Base-by-base conservation (phyloP, 306 rosid genomes). In the Ceratonia siliqua region DNA sequence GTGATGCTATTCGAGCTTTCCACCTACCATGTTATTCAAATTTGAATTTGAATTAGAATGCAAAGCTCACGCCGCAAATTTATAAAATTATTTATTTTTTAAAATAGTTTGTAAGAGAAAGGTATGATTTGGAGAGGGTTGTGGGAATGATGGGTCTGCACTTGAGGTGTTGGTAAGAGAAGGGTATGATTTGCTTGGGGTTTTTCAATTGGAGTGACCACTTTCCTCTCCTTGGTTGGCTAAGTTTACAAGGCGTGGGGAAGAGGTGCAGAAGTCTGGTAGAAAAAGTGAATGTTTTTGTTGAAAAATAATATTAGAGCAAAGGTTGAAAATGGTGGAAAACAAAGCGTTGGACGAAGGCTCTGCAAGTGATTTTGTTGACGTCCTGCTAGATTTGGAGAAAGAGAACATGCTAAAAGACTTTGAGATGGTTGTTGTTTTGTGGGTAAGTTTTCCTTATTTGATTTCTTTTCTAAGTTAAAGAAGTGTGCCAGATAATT, bases 171-270 rank as follows among this genome's bases (percentile, higher is more conserved):
- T 91, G 77, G 97, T 89, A 52, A 85, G 78, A 14, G 93, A 91
- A 72, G 97, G 95, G 77, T 91, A 89, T 64, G 96, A 86, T 54
- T 62, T 91, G 71, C 93, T 91, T 46, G 93, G 97, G 24, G 20
- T 62, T 52, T 52, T 91, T 91, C 56, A 89, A 89, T 59, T 91
- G 97, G 97, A 86, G 89, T 68, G 95, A 91, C 62, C 93, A 89
- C 41, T 89, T 91, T 36, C 96, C 95, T 13, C 25, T 91, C 0
- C 48, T 89, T 82, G 88, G 90, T 14, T 78, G 82, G 82, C 62
- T 89, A 74, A 96, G 89, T 66, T 72, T 89, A 68, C 93, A 87
- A 39, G 93, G 93, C 1, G 89, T 91, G 73, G 86, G 90, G 79
- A 86, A 32, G 62, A 85, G 94, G 79, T 89, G 97, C 21, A 79